Percentiles rank a stretch among this genome's conserved stretches.
phyloP scores from a whole-genome alignment of 768 basidiomycete species.

The Kwoniella botswanensis region DNA sequence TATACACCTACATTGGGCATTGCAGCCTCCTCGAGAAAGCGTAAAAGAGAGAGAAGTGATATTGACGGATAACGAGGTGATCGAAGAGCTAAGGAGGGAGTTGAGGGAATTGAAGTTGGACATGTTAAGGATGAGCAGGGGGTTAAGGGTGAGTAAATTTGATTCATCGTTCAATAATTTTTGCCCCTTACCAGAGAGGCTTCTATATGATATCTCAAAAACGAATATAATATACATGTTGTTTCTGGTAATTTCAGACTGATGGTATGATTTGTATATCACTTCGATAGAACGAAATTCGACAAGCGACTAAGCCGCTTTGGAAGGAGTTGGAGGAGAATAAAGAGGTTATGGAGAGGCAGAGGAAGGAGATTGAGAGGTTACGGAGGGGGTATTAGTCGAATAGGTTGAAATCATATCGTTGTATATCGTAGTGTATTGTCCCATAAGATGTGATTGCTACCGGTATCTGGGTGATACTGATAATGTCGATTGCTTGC shows the following conservation, averaged over 20 bases:
- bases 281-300: conserved; percentile 28
- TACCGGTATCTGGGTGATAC: too few relatives aligned
- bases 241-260: not conserved
- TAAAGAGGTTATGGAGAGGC: conserved; percentile 28
- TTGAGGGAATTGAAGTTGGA: conserved; percentile 36
- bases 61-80: conserved; percentile 1
- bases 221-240: not conserved
- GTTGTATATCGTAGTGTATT: too few relatives aligned
- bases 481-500: too few relatives aligned
- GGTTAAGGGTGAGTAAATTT: conserved; percentile 25
- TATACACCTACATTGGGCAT: conserved; percentile 31
- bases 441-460: too few relatives aligned
- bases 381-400: conserved; percentile 29
- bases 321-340: conserved; percentile 23
- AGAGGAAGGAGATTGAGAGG: conserved; percentile 39
- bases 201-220: not conserved
- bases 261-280: not conserved
- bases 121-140: conserved; percentile 37
- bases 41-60: not conserved
- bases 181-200: not conserved
- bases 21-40: not conserved
- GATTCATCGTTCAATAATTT: not conserved
- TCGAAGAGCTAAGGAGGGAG: conserved; percentile 27
- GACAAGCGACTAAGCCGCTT: conserved; percentile 21
- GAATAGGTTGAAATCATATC: not conserved